phyloP scores from a whole-genome alignment of 2,329 filamentous ascomycete genomes.

The Sporothrix curviconia region DNA sequence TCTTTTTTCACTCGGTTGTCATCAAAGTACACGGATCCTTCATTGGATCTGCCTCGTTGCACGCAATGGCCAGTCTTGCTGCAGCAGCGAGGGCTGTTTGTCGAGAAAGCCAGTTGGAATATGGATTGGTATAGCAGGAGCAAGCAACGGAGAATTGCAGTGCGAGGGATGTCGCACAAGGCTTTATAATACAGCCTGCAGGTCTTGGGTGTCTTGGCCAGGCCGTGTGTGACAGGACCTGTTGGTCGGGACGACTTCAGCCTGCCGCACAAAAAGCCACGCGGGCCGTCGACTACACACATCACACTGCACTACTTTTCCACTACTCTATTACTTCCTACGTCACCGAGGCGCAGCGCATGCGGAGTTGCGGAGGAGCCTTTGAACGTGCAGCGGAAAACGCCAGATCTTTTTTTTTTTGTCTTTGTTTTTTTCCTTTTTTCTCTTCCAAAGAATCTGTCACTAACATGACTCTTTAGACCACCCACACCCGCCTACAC shows the following conservation, averaged over 20 bases:
- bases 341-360: too few relatives aligned
- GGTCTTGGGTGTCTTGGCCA: conserved; percentile 11
- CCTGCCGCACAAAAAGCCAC: not conserved
- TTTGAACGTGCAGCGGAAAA: not conserved
- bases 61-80: too few relatives aligned
- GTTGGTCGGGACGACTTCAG: not conserved
- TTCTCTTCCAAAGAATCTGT: not conserved
- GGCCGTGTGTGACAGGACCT: not conserved
- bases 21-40: too few relatives aligned
- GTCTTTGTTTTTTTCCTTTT: not conserved
- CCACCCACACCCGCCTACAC: conserved; percentile 26
- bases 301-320: not conserved
- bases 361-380: too few relatives aligned
- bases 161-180: conserved; percentile 20
- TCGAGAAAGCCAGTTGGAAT: not conserved
- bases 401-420: too few relatives aligned
- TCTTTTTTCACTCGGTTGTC: too few relatives aligned
- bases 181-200: conserved; percentile 24
- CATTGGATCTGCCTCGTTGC: too few relatives aligned
- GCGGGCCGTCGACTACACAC: too few relatives aligned
- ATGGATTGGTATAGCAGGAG: not conserved
- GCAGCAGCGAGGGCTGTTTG: too few relatives aligned
- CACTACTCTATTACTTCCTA: not conserved
- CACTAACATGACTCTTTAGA: conserved; percentile 5
- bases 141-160: not conserved